Base-by-base conservation (phyloP, 2,329 filamentous ascomycete genomes). In the Aspergillus fumigatus region DNA sequence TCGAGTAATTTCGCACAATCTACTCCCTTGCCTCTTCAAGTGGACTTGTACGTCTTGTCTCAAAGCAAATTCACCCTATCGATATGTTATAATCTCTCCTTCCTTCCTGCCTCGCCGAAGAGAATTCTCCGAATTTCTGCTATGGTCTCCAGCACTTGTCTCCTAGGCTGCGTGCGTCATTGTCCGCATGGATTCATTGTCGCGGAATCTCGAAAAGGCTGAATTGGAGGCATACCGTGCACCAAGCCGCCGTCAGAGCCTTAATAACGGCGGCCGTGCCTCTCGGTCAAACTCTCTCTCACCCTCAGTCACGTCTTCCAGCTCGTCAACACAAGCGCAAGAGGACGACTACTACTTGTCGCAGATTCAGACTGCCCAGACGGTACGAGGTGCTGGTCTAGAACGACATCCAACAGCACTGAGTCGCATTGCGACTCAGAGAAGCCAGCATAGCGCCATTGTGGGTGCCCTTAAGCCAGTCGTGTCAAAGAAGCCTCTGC, bases 361-460 rank as follows among this genome's bases (percentile, higher is more conserved):
- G 21, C 65, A 66, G 47, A 66, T 70, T 9, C 68, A 70, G 50
- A 75, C 74, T 3, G 65, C 59, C n/a, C 60, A 67, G 21, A 64
- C 62, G n/a, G 62, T 61, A 19, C 62, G 54, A 40, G 56, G 51
- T 10, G 29, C 51, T 53, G 70, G 69, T 41, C 61, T 76, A 29
- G 74, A 75, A 59, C 65, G 70, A 48, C 69, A 76, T 62, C 68
- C 69, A 5, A 75, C 73, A 29, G 70, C 71, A 10, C 60, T 76
- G 29, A 75, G 72, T 62, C 72, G 74, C 32, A 75, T 75, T 45
- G 73, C 71, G 50, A 76, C 73, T 9, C 72, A 74, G 29, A 61
- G 71, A 41, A 74, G 69, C 43, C 75, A 78, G 59, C 75, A 79
- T 48, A 71, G 65, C 56, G 73, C 67, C 19, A 78, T 76, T 19